Conservation (phyloP, 441 rosid genomes). For the Eutrema salsugineum region DNA sequence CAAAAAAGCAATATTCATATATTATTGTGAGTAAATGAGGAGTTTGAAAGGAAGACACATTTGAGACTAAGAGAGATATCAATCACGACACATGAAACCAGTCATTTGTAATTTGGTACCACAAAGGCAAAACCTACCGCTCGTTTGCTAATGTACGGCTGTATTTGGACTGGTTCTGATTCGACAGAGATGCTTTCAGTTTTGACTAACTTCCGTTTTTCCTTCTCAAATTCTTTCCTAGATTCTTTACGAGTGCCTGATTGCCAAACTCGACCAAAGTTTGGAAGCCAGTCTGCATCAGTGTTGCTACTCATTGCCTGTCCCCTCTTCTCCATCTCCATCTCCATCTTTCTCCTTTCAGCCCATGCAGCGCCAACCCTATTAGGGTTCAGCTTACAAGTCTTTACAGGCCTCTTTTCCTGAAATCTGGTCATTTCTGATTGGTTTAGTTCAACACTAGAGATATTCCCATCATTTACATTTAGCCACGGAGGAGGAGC, state of each 20-base stretch:
- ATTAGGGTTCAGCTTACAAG: constrained; percentile 71
- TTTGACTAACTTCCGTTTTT: constrained; percentile 53
- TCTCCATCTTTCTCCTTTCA: constrained; percentile 83
- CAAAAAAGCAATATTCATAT: not conserved
- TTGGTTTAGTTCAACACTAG: constrained; percentile 30
- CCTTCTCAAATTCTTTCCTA: constrained; percentile 77
- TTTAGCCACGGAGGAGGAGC: constrained; percentile 90
- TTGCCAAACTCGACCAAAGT: constrained; percentile 98
- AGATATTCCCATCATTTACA: constrained; percentile 40
- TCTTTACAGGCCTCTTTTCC: constrained; percentile 44
- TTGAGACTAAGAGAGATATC: not conserved
- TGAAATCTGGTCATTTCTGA: constrained; percentile 27
- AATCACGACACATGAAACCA: not conserved
- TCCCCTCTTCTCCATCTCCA: constrained; percentile 87
- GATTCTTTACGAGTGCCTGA: constrained; percentile 87
- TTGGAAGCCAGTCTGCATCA: constrained; percentile 86
- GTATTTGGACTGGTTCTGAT: constrained; percentile 42
- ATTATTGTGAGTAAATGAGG: not conserved
- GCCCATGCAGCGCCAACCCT: constrained; percentile 98
- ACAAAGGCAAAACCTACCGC: constrained; percentile 47
- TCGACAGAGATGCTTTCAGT: constrained; percentile 38
- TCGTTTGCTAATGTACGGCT: constrained; percentile 80
- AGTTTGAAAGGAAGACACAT: not conserved
- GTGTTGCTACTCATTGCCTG: constrained; percentile 41
- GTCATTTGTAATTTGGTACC: not conserved